Evolutionary conservation across 352 stramenopile genomes (phyloP), one percentile per base, ranked within the genome.

Genomic region (Phytophthora palmivora): DNA sequence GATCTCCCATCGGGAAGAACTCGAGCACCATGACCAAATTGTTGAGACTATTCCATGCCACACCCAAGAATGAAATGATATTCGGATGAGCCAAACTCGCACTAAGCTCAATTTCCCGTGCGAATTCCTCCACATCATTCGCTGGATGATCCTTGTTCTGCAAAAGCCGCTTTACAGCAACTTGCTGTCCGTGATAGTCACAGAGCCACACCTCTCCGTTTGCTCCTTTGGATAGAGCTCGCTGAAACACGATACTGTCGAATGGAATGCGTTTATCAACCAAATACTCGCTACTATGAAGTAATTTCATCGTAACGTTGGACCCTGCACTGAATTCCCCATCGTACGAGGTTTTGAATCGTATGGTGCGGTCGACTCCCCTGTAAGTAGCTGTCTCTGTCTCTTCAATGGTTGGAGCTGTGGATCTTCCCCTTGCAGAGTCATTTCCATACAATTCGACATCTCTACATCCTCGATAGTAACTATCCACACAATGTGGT

Each of bases 161-260:
- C n/a, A 83, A 19, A 30, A 84, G 42, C 6, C 70, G 61, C 54
- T 87, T 85, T 47, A 84, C 60, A 0, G 78, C 76, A 14, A 87
- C 64, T 14, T 59, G 42, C 14, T 63, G 37, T 2, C 60, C 57
- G 9, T 72, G 45, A 33, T 69, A 81, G 19, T 68, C 32, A 1
- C 67, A 72, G 4, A 72, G 18, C 76, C 70, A 88, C 3, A 89
- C 78, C 37, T 89, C 80, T 10, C 80, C 80, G 30, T 65, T 82
- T 6, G 78, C 76, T 7, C 77, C 80, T 5, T 78, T 76, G 0
- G 72, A 67, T 2, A 89, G 26, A n/a, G 69, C 28, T 14, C 41
- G 45, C 26, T 77, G 38, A 22, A 85, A 78, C 3, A 8, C 16
- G 24, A 67, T 36, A 34, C 46, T 58, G 15, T 78, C 64, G 39